Evolutionary conservation across 2,329 filamentous ascomycete genomes (phyloP).

Genomic region (Aspergillus nomiae): DNA sequence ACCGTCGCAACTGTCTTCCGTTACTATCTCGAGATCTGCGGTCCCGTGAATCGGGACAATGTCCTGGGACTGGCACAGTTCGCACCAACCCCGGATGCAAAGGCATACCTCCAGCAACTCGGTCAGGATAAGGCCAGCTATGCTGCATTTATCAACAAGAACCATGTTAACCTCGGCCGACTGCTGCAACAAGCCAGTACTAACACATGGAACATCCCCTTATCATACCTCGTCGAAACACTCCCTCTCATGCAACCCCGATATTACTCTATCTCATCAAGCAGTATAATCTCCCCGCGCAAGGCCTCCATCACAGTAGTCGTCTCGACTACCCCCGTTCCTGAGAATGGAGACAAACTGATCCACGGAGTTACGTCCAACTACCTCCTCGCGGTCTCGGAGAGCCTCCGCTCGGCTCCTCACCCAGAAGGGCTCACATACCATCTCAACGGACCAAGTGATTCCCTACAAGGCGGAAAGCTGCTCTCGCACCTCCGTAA

Average conservation of each 20-base stretch:
- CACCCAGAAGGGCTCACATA: conserved; percentile 79
- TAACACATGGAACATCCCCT: conserved; percentile 78
- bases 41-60: conserved; percentile 89
- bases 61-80: conserved; percentile 79
- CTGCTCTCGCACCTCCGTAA: conserved; percentile 89
- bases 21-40: conserved; percentile 91
- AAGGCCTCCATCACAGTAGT: conserved; percentile 76
- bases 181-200: conserved; percentile 61
- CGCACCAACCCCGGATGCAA: conserved; percentile 74
- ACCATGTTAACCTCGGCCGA: conserved; percentile 66
- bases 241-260: conserved; percentile 85
- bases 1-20: conserved; percentile 83
- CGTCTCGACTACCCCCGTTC: conserved; percentile 74
- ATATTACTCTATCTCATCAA: conserved; percentile 93
- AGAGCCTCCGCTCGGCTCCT: conserved; percentile 65
- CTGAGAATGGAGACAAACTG: conserved; percentile 67
- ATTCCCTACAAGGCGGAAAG: conserved; percentile 88
- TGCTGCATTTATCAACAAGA: conserved; percentile 71
- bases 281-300: conserved; percentile 49
- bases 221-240: conserved; percentile 85
- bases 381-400: conserved; percentile 72
- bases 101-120: conserved; percentile 78
- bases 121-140: conserved; percentile 87
- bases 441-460: conserved; percentile 77
- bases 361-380: conserved; percentile 92